Percentiles rank a stretch among this genome's conserved stretches.
phyloP scores from a whole-genome alignment of 169 alveolate genomes.

The Perkinsus olseni region DNA sequence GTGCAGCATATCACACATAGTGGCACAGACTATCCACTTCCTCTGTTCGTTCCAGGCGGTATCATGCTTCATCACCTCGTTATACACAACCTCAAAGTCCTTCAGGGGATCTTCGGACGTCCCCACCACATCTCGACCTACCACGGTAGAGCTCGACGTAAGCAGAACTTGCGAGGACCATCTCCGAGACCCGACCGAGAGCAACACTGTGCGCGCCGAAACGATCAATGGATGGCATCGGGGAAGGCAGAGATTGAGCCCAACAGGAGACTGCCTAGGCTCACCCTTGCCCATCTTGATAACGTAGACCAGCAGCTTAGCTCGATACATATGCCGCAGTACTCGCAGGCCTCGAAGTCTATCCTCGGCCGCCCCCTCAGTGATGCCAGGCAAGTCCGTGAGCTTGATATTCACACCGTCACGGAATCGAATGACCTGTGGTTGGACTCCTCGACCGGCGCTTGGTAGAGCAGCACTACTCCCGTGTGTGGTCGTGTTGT shows the following conservation, averaged over 20 bases:
- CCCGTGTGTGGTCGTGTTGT: slow-evolving; percentile 36
- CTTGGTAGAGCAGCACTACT: background rate
- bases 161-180: too few species aligned
- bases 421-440: background rate
- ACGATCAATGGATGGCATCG: too few species aligned
- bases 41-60: background rate
- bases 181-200: too few species aligned
- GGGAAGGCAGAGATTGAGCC: too few species aligned
- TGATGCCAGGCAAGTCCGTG: slow-evolving; percentile 30
- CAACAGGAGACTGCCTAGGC: too few species aligned
- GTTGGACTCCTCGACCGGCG: background rate
- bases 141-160: too few species aligned
- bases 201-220: too few species aligned
- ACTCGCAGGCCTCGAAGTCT: slow-evolving; percentile 25
- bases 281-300: slow-evolving; percentile 15
- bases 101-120: background rate
- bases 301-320: slow-evolving; percentile 24
- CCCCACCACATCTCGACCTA: background rate
- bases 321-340: slow-evolving; percentile 28
- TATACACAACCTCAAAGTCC: background rate
- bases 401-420: slow-evolving; percentile 18
- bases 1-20: background rate
- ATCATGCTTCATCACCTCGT: background rate
- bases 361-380: slow-evolving; percentile 35
- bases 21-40: background rate